These are phyloP conservation scores for Pyrus communis DNA, from an alignment of 306 rosid genomes.

Conservation along the genomic window DNA sequence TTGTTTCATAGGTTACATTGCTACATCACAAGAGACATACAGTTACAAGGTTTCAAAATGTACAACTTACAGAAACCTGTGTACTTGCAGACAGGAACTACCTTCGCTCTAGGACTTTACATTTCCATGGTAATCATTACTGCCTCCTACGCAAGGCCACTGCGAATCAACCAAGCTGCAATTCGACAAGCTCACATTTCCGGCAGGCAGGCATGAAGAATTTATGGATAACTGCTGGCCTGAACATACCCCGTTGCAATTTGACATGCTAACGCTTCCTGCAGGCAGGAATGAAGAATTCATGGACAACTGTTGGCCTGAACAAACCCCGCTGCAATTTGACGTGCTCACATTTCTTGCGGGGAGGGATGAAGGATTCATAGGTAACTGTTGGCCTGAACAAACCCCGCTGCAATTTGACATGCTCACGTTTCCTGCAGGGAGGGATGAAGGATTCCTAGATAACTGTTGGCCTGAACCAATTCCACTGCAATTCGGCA, in stretches of 20 bases:
- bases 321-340: constrained; percentile 16
- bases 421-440: constrained; percentile 22
- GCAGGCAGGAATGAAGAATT: constrained; percentile 32
- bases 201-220: constrained; percentile 28
- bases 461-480: constrained; percentile 38
- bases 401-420: constrained; percentile 24
- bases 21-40: constrained; percentile 19
- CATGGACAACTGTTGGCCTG: constrained; percentile 37
- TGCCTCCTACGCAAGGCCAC: constrained; percentile 31
- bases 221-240: constrained; percentile 40
- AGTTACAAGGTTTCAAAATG: constrained; percentile 14
- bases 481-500: constrained; percentile 25
- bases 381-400: constrained; percentile 38
- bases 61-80: background rate
- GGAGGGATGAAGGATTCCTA: constrained; percentile 26
- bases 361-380: constrained; percentile 31
- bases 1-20: background rate
- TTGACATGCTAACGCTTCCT: constrained; percentile 26
- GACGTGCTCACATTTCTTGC: constrained; percentile 23
- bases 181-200: constrained; percentile 20
- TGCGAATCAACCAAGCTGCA: constrained; percentile 32
- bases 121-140: constrained; percentile 40
- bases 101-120: constrained; percentile 33
- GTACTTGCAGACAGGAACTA: background rate
- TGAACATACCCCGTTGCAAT: constrained; percentile 21